Evolutionary conservation across 1,284 basidiomycete genomes (phyloP).

Genomic region (Wolfiporia cocos): DNA sequence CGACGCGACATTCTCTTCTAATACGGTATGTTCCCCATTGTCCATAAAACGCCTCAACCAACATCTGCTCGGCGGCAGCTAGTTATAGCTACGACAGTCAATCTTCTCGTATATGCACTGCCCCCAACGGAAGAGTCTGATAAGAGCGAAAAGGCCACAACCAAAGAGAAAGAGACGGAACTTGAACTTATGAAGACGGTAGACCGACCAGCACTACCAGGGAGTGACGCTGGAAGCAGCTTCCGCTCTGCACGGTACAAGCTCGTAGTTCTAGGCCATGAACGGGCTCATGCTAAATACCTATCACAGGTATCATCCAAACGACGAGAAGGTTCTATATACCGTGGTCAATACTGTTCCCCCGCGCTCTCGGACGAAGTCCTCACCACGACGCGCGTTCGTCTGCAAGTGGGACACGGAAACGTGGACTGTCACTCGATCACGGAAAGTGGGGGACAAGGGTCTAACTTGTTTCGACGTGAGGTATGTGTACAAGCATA

Average conservation of each 20-base stretch:
- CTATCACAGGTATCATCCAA: constrained; percentile 60
- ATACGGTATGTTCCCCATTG: constrained; percentile 39
- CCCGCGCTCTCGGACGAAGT: constrained; percentile 48
- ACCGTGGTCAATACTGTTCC: constrained; percentile 71
- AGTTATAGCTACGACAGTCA: constrained; percentile 56
- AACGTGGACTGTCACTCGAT: constrained; percentile 47
- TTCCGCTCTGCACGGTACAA: constrained; percentile 73
- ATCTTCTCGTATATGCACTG: constrained; percentile 56
- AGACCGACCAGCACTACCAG: constrained; percentile 46
- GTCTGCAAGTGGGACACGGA: constrained; percentile 60
- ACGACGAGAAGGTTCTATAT: constrained; percentile 50
- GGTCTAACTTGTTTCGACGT: constrained; percentile 84
- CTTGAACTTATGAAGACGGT: constrained; percentile 47
- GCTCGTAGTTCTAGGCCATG: neutral
- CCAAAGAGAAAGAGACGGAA: constrained; percentile 33
- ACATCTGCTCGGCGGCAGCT: too few relatives aligned
- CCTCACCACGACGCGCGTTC: constrained; percentile 50
- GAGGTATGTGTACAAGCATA: constrained; percentile 54
- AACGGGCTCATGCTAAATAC: too few relatives aligned
- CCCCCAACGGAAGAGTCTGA: constrained; percentile 25
- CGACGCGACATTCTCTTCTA: constrained; percentile 61
- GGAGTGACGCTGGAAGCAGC: constrained; percentile 42
- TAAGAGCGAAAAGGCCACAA: constrained; percentile 33
- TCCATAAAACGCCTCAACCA: too few relatives aligned
- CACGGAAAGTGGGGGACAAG: constrained; percentile 65